Evolutionary conservation across 2,329 filamentous ascomycete species (phyloP).

Genomic region (Incumbomyces lentus): DNA sequence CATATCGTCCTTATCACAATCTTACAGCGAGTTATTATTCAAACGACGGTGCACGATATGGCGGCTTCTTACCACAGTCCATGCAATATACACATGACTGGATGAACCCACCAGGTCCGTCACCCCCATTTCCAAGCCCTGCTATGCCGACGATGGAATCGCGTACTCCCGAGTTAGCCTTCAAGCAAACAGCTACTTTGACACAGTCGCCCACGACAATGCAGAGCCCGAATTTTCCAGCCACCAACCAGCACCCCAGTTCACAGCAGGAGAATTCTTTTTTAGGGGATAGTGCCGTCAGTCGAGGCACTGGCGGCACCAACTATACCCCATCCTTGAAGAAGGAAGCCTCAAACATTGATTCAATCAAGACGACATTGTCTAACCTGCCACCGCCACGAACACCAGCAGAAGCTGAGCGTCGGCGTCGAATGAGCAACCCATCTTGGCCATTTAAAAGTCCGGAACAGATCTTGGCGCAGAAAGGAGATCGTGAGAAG

Average conservation of each 20-base stretch:
- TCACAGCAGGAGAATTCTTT: slow-evolving; percentile 5
- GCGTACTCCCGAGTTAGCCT: slow-evolving; percentile 2
- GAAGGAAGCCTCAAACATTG: slow-evolving; percentile 11
- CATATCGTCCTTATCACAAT: slow-evolving; percentile 7
- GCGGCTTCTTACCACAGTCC: slow-evolving; percentile 1
- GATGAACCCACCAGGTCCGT: slow-evolving; percentile 13
- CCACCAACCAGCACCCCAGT: not conserved
- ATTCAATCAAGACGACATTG: slow-evolving; percentile 15
- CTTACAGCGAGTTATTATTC: not conserved
- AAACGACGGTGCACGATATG: slow-evolving; percentile 1
- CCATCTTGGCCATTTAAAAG: slow-evolving; percentile 22
- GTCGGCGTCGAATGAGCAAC: slow-evolving; percentile 19
- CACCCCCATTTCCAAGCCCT: slow-evolving; percentile 5
- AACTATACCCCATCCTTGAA: slow-evolving; percentile 2
- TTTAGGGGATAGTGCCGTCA: slow-evolving; percentile 10
- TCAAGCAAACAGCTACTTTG: not conserved
- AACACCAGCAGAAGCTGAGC: slow-evolving; percentile 18
- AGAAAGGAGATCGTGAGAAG: slow-evolving; percentile 18
- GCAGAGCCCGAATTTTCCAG: not conserved
- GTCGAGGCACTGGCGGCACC: slow-evolving; percentile 8
- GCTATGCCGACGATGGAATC: slow-evolving; percentile 7
- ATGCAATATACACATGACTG: slow-evolving; percentile 18
- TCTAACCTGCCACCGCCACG: slow-evolving; percentile 14
- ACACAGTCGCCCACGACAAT: slow-evolving; percentile 2
- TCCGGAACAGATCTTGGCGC: slow-evolving; percentile 21